These are phyloP conservation scores for Kandelia obovata DNA, from an alignment of 345 rosid genomes.

Conservation along the genomic window DNA sequence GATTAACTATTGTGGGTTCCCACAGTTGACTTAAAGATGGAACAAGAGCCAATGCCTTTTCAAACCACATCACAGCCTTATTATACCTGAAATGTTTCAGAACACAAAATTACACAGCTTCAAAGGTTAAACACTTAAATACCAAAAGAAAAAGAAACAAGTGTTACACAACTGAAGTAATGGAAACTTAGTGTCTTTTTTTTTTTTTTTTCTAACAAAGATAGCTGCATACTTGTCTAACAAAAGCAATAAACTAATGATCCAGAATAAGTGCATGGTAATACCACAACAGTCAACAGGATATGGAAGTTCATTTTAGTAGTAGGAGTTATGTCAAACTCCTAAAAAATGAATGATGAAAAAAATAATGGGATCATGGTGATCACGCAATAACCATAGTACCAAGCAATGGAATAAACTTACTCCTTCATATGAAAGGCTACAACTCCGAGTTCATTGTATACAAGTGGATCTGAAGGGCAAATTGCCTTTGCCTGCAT, in stretches of 20 bases:
- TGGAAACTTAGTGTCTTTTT: too few relatives aligned
- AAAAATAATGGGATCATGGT: not conserved
- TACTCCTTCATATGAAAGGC: conserved; percentile 95
- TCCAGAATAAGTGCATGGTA: too few relatives aligned
- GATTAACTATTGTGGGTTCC: conserved; percentile 90
- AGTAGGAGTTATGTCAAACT: not conserved
- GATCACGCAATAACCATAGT: not conserved
- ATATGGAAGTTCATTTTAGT: too few relatives aligned
- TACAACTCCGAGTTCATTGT: conserved; percentile 96
- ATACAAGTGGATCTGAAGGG: conserved; percentile 90
- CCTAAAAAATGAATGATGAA: not conserved
- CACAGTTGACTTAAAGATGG: conserved; percentile 74
- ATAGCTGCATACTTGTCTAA: too few relatives aligned
- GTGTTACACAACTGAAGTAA: too few relatives aligned
- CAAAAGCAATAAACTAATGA: too few relatives aligned
- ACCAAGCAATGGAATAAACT: conserved; percentile 24
- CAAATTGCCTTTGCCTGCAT: conserved; percentile 92
- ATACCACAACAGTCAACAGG: too few relatives aligned
- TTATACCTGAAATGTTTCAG: conserved; percentile 59
- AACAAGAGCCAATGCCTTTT: conserved; percentile 77
- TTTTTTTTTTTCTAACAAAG: too few relatives aligned
- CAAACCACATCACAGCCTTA: conserved; percentile 82
- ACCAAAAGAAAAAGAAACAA: too few relatives aligned
- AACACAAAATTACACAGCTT: not conserved
- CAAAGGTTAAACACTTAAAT: too few relatives aligned